A percentile compares a stretch with the other conserved stretches of the same genome.
Conservation (phyloP, 2,329 filamentous ascomycete genomes). For the Cordyceps javanica region DNA sequence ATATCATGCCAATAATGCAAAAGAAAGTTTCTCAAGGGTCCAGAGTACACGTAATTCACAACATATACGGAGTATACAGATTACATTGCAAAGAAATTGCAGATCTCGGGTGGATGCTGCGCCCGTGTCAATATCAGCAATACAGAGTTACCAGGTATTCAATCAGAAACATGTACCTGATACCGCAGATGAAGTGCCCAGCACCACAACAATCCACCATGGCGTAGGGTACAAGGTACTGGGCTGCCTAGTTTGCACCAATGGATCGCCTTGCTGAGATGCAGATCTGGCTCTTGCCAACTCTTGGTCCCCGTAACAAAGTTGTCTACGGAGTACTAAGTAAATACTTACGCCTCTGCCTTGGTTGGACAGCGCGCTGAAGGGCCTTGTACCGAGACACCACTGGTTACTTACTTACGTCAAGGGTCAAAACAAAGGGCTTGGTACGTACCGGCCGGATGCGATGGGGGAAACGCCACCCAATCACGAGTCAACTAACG, state of each 20-base stretch:
- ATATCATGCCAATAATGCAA: background rate
- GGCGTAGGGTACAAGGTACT: background rate
- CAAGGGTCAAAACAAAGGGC: background rate
- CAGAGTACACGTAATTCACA: background rate
- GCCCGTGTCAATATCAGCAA: background rate
- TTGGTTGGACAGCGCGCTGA: background rate
- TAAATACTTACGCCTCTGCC: background rate
- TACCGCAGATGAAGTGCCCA: background rate
- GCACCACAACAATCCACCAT: background rate
- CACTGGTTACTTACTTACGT: background rate
- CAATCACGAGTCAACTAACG: background rate
- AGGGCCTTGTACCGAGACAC: background rate
- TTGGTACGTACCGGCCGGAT: background rate
- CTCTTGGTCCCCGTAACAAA: background rate
- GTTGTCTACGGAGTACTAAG: background rate
- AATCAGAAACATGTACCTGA: background rate
- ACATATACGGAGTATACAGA: too few relatives aligned
- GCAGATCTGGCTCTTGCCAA: constrained; percentile 1
- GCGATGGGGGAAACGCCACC: background rate
- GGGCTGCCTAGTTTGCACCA: background rate
- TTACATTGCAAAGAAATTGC: background rate
- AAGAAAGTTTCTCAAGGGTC: background rate
- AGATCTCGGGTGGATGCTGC: background rate
- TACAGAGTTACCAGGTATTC: too few relatives aligned
- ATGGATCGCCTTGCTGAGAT: background rate